Conservation (phyloP, 2,329 filamentous ascomycete species). For the Esteya vermicola region DNA sequence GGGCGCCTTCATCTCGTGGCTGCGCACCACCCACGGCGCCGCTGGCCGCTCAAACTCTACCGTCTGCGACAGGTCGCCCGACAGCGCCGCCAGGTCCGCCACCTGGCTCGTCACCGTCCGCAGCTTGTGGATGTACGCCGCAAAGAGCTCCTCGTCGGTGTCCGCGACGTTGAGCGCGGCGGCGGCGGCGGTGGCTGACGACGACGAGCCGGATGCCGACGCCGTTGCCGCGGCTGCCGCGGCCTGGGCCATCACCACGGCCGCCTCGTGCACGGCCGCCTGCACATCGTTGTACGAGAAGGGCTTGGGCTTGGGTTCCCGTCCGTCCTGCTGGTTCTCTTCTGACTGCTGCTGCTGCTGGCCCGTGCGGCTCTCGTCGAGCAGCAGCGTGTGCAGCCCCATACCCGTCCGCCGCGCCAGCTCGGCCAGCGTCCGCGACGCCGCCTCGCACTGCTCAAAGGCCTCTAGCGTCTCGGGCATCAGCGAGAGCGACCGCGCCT, state of each 20-base stretch:
- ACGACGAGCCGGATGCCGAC: too few relatives aligned
- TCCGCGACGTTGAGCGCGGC: background rate
- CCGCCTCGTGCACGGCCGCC: conserved; percentile 43
- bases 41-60: conserved; percentile 64
- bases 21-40: conserved; percentile 72
- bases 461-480: conserved; percentile 49
- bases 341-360: background rate
- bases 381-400: conserved; percentile 50
- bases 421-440: conserved; percentile 49
- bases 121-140: conserved; percentile 52
- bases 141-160: conserved; percentile 47
- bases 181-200: background rate
- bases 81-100: conserved; percentile 55
- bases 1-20: conserved; percentile 67
- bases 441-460: conserved; percentile 56
- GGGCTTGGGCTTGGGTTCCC: conserved; percentile 27
- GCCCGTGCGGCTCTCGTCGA: conserved; percentile 50
- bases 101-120: conserved; percentile 50
- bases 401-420: conserved; percentile 54
- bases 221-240: conserved; percentile 21
- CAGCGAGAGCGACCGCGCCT: conserved; percentile 59
- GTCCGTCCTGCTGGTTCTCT: background rate
- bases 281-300: conserved; percentile 55
- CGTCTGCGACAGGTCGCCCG: conserved; percentile 56
- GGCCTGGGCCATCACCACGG: conserved; percentile 18